Percentiles rank a stretch among this genome's conserved stretches.
phyloP scores from a whole-genome alignment of 192 early-diverging fungal genomes.

The Helicostylum pulchrum region DNA sequence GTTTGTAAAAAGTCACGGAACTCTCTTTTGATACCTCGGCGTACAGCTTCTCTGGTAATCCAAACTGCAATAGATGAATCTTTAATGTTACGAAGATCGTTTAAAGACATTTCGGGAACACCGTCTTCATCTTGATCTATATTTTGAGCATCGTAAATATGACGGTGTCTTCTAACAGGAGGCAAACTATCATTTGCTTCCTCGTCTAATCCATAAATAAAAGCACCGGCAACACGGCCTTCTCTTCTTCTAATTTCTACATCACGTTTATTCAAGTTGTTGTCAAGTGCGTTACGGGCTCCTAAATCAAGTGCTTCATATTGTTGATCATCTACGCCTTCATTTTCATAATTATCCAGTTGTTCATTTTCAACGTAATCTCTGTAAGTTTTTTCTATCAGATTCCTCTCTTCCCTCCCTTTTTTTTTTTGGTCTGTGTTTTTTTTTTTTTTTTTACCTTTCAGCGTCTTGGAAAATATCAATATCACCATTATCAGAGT shows the following conservation, averaged over 20 bases:
- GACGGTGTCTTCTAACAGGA: constrained; percentile 47
- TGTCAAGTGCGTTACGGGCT: constrained; percentile 71
- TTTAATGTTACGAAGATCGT: constrained; percentile 81
- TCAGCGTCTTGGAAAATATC: constrained; percentile 80
- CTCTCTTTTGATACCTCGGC: constrained; percentile 79
- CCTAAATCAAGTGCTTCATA: constrained; percentile 72
- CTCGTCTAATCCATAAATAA: constrained; percentile 75
- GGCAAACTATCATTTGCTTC: constrained; percentile 46
- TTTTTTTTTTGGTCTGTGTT: not conserved
- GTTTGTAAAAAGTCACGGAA: constrained; percentile 88
- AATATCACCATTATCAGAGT: constrained; percentile 85
- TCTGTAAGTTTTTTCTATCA: constrained; percentile 31
- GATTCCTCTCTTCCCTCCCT: not conserved
- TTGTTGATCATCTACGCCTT: constrained; percentile 79
- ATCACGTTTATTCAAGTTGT: constrained; percentile 77
- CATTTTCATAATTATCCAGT: constrained; percentile 79
- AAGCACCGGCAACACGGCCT: constrained; percentile 86
- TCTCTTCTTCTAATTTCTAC: constrained; percentile 58
- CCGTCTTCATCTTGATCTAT: constrained; percentile 43
- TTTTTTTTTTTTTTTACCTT: constrained; percentile 46
- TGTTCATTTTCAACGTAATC: constrained; percentile 77
- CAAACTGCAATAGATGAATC: constrained; percentile 79
- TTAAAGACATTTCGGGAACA: constrained; percentile 62
- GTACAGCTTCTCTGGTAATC: constrained; percentile 80
- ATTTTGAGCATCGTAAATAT: constrained; percentile 52